Base-by-base conservation (phyloP, 768 basidiomycete species). In the Suillus ampliporus region DNA sequence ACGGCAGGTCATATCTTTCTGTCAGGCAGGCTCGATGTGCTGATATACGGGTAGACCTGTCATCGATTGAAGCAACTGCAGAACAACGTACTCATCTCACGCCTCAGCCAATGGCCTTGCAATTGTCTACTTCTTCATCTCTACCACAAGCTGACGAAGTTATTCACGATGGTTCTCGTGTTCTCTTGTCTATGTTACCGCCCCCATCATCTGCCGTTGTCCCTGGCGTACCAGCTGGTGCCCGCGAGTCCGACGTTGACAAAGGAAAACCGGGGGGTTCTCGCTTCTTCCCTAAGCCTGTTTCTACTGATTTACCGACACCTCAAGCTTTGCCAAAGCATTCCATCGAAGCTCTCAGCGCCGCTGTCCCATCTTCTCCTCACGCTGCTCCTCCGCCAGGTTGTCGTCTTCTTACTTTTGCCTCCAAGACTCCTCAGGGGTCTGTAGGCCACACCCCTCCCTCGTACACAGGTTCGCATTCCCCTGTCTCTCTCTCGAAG, bases 381-480 rank as follows among this genome's bases (percentile, higher is more conserved):
- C 71, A 83, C 61, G 75, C 80, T 68, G 78, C 79, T 64, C 74
- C 77, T 50, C 76, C 79, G 15, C 64, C 76, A 54, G 78, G 80
- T 57, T 80, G 80, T 61, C 78, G 81, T 57, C 69, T 85, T 61
- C 78, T 84, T 63, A 78, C 79, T 14, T 72, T 82, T 59, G 66
- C 72, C 5, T 68, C 74, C 57, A 71, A 70, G 43, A 73, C 69
- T 57, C 48, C 65, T 37, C 73, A 72, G 62, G 72, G 61, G 57
- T 43, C 60, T 57, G 41, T 44, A 57, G 31, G 63, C 23, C 53
- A 64, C 8, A 62, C 73, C 28, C 35, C 65, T 11, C 74, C 66
- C 10, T 58, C 67, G 17, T 56, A 56, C 50, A 28, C 60, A 21
- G 56, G 72, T 35, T 66, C 72, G 35, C 74, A 73, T 65, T 71